These are phyloP conservation scores for Pseudisothecium myosuroides DNA, from an alignment of 225 moss, liverwort and hornwort species.

Conservation along the genomic window DNA sequence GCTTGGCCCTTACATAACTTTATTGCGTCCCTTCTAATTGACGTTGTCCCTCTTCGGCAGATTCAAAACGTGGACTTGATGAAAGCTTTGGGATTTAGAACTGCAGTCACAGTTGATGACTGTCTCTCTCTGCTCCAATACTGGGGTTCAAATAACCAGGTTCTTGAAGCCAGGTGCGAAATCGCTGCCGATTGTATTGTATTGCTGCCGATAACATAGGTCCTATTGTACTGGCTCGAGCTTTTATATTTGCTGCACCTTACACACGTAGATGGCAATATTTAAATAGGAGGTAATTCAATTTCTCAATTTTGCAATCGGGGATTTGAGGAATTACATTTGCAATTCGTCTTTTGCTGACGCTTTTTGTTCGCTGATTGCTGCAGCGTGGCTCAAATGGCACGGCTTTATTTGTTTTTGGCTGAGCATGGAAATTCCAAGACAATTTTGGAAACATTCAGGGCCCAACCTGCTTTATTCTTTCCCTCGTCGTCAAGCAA, in stretches of 20 bases:
- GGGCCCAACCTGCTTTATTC: slow-evolving; percentile 43
- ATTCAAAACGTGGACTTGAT: slow-evolving; percentile 47
- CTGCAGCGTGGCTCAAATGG: slow-evolving; percentile 79
- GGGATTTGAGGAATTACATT: not conserved
- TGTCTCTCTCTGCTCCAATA: slow-evolving; percentile 47
- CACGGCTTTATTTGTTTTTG: slow-evolving; percentile 60
- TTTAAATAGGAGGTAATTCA: not conserved
- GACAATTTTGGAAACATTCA: slow-evolving; percentile 26
- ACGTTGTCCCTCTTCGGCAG: slow-evolving; percentile 15
- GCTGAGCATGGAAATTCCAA: slow-evolving; percentile 42
- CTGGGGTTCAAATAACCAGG: slow-evolving; percentile 26
- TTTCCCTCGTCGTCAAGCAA: slow-evolving; percentile 37
- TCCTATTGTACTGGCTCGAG: not conserved
- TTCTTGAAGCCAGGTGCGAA: slow-evolving; percentile 62
- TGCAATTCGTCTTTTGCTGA: not conserved
- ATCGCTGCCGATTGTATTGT: not conserved
- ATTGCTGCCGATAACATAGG: not conserved
- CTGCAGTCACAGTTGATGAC: slow-evolving; percentile 61
- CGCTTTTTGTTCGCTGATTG: not conserved
- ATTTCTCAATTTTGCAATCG: not conserved
- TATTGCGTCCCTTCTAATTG: not conserved
- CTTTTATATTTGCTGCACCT: not conserved
- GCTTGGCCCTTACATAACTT: not conserved
- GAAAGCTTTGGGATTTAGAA: slow-evolving; percentile 64
- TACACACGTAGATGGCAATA: not conserved